A percentile compares a stretch with the other conserved stretches of the same genome.
Conservation (phyloP, 2,329 filamentous ascomycete genomes). For the Apiospora kogelbergensis region DNA sequence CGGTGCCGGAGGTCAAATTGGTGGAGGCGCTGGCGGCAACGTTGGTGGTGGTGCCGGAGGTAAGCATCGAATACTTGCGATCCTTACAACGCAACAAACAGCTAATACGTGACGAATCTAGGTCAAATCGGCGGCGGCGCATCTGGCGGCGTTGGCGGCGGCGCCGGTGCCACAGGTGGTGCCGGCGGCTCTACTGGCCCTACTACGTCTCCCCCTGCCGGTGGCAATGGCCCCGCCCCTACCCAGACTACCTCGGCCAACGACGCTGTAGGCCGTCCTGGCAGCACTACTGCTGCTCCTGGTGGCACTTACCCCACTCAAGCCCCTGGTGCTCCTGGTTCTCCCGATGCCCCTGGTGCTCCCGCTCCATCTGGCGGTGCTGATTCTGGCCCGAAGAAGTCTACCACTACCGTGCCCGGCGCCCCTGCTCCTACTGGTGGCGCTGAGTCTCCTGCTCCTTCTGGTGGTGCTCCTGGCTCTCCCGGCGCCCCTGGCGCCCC, state of each 20-base stretch:
- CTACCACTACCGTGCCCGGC: neutral
- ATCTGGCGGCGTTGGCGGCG: neutral
- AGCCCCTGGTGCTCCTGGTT: neutral
- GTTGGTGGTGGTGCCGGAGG: too few species aligned
- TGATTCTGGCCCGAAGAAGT: neutral
- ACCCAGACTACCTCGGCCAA: neutral
- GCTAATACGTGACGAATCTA: too few species aligned
- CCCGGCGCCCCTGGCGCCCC: neutral
- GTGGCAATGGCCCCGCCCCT: neutral
- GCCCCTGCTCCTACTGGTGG: neutral
- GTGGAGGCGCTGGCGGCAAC: neutral
- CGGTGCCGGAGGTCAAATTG: neutral
- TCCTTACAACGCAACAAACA: too few species aligned
- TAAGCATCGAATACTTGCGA: too few species aligned
- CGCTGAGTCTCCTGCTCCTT: neutral
- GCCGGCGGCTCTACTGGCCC: neutral
- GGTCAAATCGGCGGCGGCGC: neutral
- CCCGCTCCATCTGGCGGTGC: neutral
- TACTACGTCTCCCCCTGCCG: neutral
- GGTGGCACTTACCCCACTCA: neutral
- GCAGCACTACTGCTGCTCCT: neutral
- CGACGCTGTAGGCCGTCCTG: conserved; percentile 5
- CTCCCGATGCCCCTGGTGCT: neutral
- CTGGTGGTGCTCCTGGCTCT: neutral
- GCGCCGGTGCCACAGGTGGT: too few species aligned